phyloP scores from a whole-genome alignment of 2,329 filamentous ascomycete species.

The Alternaria sp. region DNA sequence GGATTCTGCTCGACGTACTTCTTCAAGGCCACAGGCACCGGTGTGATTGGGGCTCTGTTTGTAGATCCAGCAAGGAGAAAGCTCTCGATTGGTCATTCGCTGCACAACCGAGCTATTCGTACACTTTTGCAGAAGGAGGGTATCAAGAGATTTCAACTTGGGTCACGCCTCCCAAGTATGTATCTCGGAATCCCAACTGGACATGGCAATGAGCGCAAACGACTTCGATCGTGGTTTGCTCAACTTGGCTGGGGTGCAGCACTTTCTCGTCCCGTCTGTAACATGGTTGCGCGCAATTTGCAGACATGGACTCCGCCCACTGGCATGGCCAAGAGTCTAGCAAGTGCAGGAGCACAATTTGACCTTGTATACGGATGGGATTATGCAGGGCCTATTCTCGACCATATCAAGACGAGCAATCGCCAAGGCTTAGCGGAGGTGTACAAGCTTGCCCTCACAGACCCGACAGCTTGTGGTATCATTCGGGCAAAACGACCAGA shows the following conservation, averaged over 20 bases:
- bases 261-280: slow-evolving; percentile 69
- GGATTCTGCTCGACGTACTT: slow-evolving; percentile 93
- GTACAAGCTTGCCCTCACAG: slow-evolving; percentile 77
- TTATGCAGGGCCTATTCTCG: slow-evolving; percentile 75
- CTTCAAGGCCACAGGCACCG: slow-evolving; percentile 72
- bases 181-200: slow-evolving; percentile 84
- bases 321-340: slow-evolving; percentile 76
- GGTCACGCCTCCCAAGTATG: slow-evolving; percentile 80
- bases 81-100: slow-evolving; percentile 86
- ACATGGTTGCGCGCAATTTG: slow-evolving; percentile 78
- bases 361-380: slow-evolving; percentile 84
- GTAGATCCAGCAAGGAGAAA: slow-evolving; percentile 88
- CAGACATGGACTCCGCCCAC: slow-evolving; percentile 77
- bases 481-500: slow-evolving; percentile 79
- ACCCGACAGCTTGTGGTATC: slow-evolving; percentile 77
- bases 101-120: slow-evolving; percentile 85
- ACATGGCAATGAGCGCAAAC: slow-evolving; percentile 67
- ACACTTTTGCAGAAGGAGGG: slow-evolving; percentile 74
- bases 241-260: slow-evolving; percentile 86
- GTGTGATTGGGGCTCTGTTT: slow-evolving; percentile 84
- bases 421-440: slow-evolving; percentile 81
- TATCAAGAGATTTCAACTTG: slow-evolving; percentile 82
- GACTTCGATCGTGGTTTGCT: slow-evolving; percentile 81
- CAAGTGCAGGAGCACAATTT: slow-evolving; percentile 77
- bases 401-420: slow-evolving; percentile 76